Percentiles rank a stretch among this genome's conserved stretches.
phyloP scores from a whole-genome alignment of 306 rosid species.

The Casuarina glauca region DNA sequence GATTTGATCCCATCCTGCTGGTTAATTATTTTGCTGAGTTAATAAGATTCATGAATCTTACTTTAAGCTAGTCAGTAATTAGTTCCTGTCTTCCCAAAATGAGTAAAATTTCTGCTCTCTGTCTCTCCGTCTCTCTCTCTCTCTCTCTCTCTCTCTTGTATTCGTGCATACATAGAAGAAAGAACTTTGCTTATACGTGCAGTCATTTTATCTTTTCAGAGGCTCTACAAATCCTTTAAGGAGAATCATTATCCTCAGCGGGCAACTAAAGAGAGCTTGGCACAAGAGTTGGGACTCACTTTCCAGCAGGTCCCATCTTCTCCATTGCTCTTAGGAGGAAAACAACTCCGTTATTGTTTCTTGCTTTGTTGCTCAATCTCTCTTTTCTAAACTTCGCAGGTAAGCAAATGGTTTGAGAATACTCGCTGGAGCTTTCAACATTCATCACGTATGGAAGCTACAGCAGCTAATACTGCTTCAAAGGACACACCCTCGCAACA shows the following conservation, averaged over 20 bases:
- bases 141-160: background rate
- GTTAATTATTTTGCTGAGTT: background rate
- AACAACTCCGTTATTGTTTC: background rate
- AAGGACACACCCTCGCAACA: slow-evolving; percentile 24
- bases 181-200: background rate
- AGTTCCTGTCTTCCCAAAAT: background rate
- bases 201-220: slow-evolving; percentile 47
- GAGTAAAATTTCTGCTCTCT: background rate
- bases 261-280: slow-evolving; percentile 70
- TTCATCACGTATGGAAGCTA: slow-evolving; percentile 35
- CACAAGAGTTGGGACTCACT: slow-evolving; percentile 72
- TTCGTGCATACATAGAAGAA: background rate
- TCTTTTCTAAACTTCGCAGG: slow-evolving; percentile 41
- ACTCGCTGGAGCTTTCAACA: slow-evolving; percentile 70
- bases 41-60: background rate
- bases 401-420: slow-evolving; percentile 91
- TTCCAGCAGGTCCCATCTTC: slow-evolving; percentile 60
- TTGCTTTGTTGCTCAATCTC: background rate
- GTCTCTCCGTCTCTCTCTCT: background rate
- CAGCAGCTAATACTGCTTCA: slow-evolving; percentile 38
- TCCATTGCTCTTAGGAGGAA: slow-evolving; percentile 17
- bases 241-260: slow-evolving; percentile 88
- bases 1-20: slow-evolving; percentile 1
- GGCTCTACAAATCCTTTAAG: slow-evolving; percentile 63
- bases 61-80: background rate